Percentiles rank a stretch among this genome's conserved stretches.
Evolutionary conservation across 768 basidiomycete species (phyloP).

Genomic region (Pulveroboletus sp.): DNA sequence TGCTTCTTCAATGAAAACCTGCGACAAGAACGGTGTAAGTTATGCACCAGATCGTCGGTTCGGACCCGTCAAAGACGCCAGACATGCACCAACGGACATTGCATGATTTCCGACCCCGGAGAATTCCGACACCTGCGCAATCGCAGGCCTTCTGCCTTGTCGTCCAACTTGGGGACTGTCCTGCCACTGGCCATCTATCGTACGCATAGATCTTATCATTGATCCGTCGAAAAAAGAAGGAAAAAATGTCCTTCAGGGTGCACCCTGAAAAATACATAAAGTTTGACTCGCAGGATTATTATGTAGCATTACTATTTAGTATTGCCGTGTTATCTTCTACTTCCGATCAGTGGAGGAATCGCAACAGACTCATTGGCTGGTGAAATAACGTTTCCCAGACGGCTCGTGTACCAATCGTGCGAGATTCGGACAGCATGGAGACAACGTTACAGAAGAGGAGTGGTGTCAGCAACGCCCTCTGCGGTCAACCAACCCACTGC

Average conservation of each 20-base stretch:
- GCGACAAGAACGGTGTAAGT: slow-evolving; percentile 7
- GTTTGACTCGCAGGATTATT: slow-evolving; percentile 27
- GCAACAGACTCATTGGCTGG: slow-evolving; percentile 10
- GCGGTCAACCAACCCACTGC: slow-evolving; percentile 1
- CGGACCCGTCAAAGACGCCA: slow-evolving; percentile 20
- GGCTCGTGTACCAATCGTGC: slow-evolving; percentile 11
- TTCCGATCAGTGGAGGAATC: slow-evolving; percentile 22
- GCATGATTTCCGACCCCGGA: slow-evolving; percentile 21
- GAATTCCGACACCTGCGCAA: slow-evolving; percentile 17
- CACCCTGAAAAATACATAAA: slow-evolving; percentile 27
- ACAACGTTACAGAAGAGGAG: slow-evolving; percentile 22
- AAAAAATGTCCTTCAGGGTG: slow-evolving; percentile 27
- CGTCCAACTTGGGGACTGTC: slow-evolving; percentile 10
- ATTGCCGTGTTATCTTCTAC: slow-evolving; percentile 20
- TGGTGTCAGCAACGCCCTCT: slow-evolving; percentile 13
- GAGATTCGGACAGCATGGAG: slow-evolving; percentile 16
- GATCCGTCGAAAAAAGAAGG: slow-evolving; percentile 3
- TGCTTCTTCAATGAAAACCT: too few species aligned
- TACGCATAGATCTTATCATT: slow-evolving; percentile 9
- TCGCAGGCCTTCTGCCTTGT: slow-evolving; percentile 8
- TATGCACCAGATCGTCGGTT: slow-evolving; percentile 6
- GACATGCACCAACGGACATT: slow-evolving; percentile 1
- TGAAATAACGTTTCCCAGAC: slow-evolving; percentile 20
- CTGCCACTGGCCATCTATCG: too few species aligned
- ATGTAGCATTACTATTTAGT: slow-evolving; percentile 26